phyloP scores from a whole-genome alignment of 371 early-diverging fungal species.

The Syncephalastrum sp. region DNA sequence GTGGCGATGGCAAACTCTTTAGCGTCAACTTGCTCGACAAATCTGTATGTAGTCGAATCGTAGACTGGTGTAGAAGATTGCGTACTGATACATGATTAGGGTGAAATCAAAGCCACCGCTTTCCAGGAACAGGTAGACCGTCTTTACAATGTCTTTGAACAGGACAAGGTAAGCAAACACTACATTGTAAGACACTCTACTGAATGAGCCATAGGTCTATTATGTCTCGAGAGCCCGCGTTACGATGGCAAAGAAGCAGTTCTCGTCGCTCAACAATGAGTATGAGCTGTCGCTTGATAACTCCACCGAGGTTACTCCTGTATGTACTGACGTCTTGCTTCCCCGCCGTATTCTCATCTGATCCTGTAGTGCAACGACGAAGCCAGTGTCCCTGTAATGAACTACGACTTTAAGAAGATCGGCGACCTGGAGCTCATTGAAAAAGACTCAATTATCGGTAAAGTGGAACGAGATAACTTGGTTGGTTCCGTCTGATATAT shows the following conservation, averaged over 20 bases:
- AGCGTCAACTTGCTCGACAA: slow-evolving; percentile 87
- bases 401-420: slow-evolving; percentile 70
- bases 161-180: slow-evolving; percentile 55
- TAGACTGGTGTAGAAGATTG: not conserved
- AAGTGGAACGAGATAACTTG: slow-evolving; percentile 6
- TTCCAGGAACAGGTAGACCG: slow-evolving; percentile 82
- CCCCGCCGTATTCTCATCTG: not conserved
- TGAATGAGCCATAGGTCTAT: slow-evolving; percentile 56
- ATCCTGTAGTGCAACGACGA: slow-evolving; percentile 58
- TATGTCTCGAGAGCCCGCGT: slow-evolving; percentile 83
- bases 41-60: slow-evolving; percentile 43
- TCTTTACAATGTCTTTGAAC: slow-evolving; percentile 70
- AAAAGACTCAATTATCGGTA: slow-evolving; percentile 69
- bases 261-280: slow-evolving; percentile 78
- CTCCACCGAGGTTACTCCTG: slow-evolving; percentile 50
- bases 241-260: slow-evolving; percentile 87
- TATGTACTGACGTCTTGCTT: not conserved
- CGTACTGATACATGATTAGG: slow-evolving; percentile 35
- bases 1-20: slow-evolving; percentile 88
- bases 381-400: slow-evolving; percentile 62
- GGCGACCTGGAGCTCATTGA: slow-evolving; percentile 60
- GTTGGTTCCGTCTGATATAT: not conserved
- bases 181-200: not conserved
- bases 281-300: slow-evolving; percentile 90
- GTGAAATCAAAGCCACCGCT: slow-evolving; percentile 89